phyloP scores from a whole-genome alignment of 805 yeast species.

The Metschnikowia koreensis region DNA sequence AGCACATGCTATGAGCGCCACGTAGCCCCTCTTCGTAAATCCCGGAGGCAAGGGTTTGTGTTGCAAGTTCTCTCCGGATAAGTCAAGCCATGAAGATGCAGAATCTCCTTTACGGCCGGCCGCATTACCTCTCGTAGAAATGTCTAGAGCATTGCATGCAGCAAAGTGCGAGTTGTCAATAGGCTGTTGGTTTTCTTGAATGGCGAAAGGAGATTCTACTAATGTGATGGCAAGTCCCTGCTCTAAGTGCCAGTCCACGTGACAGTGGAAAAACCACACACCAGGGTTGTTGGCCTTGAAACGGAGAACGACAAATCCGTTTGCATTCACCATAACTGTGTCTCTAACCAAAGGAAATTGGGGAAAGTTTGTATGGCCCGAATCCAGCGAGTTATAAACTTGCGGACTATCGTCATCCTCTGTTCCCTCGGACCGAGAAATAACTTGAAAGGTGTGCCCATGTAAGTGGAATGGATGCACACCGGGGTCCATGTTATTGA shows the following conservation, averaged over 20 bases:
- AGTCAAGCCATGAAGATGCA: slow-evolving; percentile 49
- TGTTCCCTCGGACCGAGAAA: slow-evolving; percentile 50
- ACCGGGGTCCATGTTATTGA: slow-evolving; percentile 78
- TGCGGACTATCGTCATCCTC: slow-evolving; percentile 56
- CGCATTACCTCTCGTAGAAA: slow-evolving; percentile 62
- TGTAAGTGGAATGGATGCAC: slow-evolving; percentile 79
- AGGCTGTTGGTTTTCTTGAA: slow-evolving; percentile 31
- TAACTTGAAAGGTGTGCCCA: slow-evolving; percentile 68
- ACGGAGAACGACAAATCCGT: slow-evolving; percentile 66
- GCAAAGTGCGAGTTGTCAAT: slow-evolving; percentile 49
- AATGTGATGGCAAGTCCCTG: slow-evolving; percentile 76
- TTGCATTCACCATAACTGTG: slow-evolving; percentile 63
- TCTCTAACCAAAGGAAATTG: slow-evolving; percentile 67
- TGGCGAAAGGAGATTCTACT: slow-evolving; percentile 63
- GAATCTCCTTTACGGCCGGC: slow-evolving; percentile 55
- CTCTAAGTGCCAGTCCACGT: slow-evolving; percentile 79
- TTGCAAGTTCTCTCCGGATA: slow-evolving; percentile 61
- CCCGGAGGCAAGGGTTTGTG: slow-evolving; percentile 64
- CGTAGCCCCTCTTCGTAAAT: slow-evolving; percentile 67
- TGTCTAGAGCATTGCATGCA: slow-evolving; percentile 47
- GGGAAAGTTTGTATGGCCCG: slow-evolving; percentile 45
- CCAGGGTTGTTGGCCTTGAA: slow-evolving; percentile 88
- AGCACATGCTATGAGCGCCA: slow-evolving; percentile 57
- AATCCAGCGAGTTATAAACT: slow-evolving; percentile 44
- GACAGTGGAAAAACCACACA: slow-evolving; percentile 93